Evolutionary conservation across 352 stramenopile species (phyloP), one percentile per base, ranked within the genome.

Genomic region (Thraustochytrium sp.): DNA sequence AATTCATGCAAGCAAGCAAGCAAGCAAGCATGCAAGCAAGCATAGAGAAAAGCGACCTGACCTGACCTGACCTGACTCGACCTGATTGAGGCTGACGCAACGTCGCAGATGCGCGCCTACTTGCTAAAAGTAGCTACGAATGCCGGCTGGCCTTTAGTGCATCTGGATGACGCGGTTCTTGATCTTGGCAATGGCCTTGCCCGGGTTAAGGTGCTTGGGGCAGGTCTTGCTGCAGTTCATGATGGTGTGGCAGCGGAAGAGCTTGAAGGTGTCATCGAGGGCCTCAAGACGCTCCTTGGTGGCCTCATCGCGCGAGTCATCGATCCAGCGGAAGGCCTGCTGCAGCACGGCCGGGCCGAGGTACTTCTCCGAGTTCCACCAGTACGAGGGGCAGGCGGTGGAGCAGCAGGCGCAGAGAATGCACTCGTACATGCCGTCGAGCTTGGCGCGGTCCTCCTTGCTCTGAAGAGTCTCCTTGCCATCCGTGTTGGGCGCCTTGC

Each of bases 351-450:
- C 92, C 5, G 93, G 93, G 76, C 93, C 93, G 59, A 97, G 90
- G 89, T 97, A 97, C 90, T 96, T 97, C 87, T 97, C 93, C 4
- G 90, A 90, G 90, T 98, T 98, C 97, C 97, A 99, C 97, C 97
- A 99, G 90, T 99, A 99, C 68, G 91, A 98, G 36, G 97, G 97
- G 90, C 97, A 99, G 44, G 96, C 97, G 3, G 97, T 99, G 84
- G 90, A 97, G 90, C 97, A 99, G 90, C 97, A 99, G 31, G 96
- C 97, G 89, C 97, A 99, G 26, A 99, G 91, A 85, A 99, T 99
- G 89, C 97, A 99, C 91, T 99, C 97, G 89, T 99, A 99, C 96
- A 99, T 99, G 83, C 97, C 97, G 88, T 99, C 97, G 9, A 99
- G 90, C 88, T 99, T 99, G 90, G 98, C 97, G 77, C 97, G 92